These are phyloP conservation scores for Fusarium miscanthi DNA, from an alignment of 2,329 filamentous ascomycete species.

Conservation along the genomic window DNA sequence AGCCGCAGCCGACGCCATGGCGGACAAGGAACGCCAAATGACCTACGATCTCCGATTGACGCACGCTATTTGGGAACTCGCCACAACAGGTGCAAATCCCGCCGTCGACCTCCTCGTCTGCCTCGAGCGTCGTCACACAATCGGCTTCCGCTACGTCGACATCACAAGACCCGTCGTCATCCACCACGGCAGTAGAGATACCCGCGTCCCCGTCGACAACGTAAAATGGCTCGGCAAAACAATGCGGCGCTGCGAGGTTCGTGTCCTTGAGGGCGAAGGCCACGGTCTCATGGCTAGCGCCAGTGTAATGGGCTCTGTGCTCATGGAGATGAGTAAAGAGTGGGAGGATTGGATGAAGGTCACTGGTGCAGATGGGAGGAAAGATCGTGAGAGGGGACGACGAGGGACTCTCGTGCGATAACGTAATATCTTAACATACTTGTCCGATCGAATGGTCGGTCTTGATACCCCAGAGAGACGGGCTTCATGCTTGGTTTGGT, in stretches of 20 bases:
- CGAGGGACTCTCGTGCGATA: conserved; percentile 41
- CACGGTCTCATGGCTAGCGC: conserved; percentile 97
- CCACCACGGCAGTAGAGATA: conserved; percentile 91
- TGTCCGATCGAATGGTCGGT: conserved; percentile 2
- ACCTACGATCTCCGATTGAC: conserved; percentile 88
- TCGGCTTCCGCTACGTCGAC: conserved; percentile 97
- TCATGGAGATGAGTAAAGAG: conserved; percentile 93
- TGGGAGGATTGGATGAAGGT: conserved; percentile 88
- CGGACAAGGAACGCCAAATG: conserved; percentile 77
- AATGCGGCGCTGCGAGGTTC: conserved; percentile 92
- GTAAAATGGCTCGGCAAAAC: conserved; percentile 93
- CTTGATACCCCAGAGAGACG: conserved; percentile 32
- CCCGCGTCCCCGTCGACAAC: conserved; percentile 92
- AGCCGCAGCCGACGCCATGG: conserved; percentile 69
- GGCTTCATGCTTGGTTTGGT: conserved; percentile 3
- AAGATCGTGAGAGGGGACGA: conserved; percentile 49
- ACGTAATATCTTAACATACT: not conserved
- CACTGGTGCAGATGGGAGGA: conserved; percentile 57
- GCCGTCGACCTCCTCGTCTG: conserved; percentile 94
- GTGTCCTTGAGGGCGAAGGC: conserved; percentile 89
- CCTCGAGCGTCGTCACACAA: conserved; percentile 87
- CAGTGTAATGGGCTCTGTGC: conserved; percentile 89
- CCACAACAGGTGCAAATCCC: conserved; percentile 91
- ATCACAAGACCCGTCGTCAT: conserved; percentile 92
- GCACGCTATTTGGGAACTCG: conserved; percentile 92